Evolutionary conservation across 495 filamentous ascomycete species (phyloP), one percentile per base, ranked within the genome.

Genomic region (Daldinia decipiens): DNA sequence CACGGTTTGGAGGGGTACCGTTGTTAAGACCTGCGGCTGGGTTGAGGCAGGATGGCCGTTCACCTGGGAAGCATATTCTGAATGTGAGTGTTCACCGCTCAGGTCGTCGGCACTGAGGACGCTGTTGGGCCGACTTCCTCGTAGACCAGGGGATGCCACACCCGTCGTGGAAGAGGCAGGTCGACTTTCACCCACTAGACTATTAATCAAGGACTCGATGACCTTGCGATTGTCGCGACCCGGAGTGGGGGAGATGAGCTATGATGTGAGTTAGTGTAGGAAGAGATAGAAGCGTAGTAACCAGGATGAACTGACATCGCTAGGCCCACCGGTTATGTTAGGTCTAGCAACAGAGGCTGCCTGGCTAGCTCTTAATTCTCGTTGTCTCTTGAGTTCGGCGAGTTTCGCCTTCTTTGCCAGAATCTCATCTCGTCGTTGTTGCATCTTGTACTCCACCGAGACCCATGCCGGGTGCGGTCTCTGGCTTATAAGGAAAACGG

Each of bases 331-430:
- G 51, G 82, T 79, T 74, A 87, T 83, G 74, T 87, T 91, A 71
- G 87, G 86, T 59, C 92, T 85, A 55, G 77, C 86, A 64, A 82
- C 85, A 43, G 83, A 86, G 70, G 90, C 70, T 1, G 70, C 87
- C 78, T 95, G 93, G 78, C 84, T 90, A 67, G 89, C 87, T 54
- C 94, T 86, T 51, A 93, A 83, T 79, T 95, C 92, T 69, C 94
- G 88, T 76, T 97, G 94, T 62, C 92, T 88, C 80, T 97, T 97
- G 70, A 99, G 87, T 85, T 98, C 96, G 29, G 91, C 94, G 72
- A 99, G 93, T 84, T 92, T 97, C 32, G 93, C 94, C 82, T 90
- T 91, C 82, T 98, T 99, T 68, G 92, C 93, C 51, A 93, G 82
- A 74, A 99, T 96, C 82, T 98, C 95, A 82, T 95, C 93, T 82